Conservation (phyloP, 257 asterid species). For the Solanum boliviense region DNA sequence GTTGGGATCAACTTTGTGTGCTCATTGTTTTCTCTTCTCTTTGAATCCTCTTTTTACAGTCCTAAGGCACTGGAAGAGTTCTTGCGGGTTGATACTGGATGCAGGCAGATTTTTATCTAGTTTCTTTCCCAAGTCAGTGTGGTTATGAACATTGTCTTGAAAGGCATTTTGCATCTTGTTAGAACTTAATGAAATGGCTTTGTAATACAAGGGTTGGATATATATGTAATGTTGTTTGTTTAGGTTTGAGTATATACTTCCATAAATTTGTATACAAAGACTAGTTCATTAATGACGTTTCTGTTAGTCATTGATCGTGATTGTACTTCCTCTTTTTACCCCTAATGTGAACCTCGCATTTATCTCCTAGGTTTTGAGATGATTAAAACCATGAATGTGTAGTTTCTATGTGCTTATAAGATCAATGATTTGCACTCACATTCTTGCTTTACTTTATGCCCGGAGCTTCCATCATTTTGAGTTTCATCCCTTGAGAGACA, state of each 20-base stretch:
- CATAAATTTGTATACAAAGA: background rate
- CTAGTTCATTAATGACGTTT: background rate
- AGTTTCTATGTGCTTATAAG: background rate
- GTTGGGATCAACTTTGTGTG: background rate
- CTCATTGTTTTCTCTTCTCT: background rate
- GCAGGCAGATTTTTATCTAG: background rate
- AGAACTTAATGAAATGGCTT: background rate
- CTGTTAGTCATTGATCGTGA: background rate
- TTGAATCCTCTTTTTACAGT: background rate
- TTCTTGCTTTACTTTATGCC: background rate
- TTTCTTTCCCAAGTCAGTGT: background rate
- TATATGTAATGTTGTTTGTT: background rate
- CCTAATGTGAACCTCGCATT: background rate
- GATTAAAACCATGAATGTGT: background rate
- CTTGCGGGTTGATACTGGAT: constrained; percentile 2
- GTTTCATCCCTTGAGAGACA: background rate
- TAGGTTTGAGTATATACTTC: background rate
- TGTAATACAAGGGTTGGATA: background rate
- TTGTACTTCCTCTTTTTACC: background rate
- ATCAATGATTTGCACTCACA: background rate
- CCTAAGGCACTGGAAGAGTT: background rate
- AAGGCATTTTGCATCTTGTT: background rate
- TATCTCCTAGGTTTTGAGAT: background rate
- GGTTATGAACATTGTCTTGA: background rate
- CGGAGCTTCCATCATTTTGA: background rate